phyloP scores from a whole-genome alignment of 75 land plant species.

The Adiantum capillusveneris region DNA sequence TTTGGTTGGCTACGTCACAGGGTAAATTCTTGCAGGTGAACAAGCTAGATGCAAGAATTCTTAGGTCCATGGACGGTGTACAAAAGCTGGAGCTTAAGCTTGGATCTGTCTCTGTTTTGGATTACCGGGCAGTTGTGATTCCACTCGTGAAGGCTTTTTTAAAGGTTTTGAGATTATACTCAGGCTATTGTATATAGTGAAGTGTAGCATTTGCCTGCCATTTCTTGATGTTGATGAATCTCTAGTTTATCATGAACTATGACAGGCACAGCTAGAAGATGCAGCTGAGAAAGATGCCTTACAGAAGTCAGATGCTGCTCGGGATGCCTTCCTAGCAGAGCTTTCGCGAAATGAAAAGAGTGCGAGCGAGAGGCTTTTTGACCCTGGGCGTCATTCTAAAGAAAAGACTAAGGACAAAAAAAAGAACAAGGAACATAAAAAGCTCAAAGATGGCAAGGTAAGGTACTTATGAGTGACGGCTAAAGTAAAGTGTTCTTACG shows the following conservation, averaged over 20 bases:
- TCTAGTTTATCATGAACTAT: slow-evolving; percentile 1
- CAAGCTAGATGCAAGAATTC: slow-evolving; percentile 65
- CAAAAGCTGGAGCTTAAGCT: slow-evolving; percentile 67
- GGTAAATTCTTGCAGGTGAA: slow-evolving; percentile 41
- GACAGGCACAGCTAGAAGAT: slow-evolving; percentile 61
- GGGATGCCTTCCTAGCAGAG: slow-evolving; percentile 83
- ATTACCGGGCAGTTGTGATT: slow-evolving; percentile 52
- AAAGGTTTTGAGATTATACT: slow-evolving; percentile 45
- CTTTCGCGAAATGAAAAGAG: slow-evolving; percentile 61
- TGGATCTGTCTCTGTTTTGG: slow-evolving; percentile 44
- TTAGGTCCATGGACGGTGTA: slow-evolving; percentile 43
- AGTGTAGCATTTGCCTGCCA: too few species aligned
- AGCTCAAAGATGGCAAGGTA: slow-evolving; percentile 64
- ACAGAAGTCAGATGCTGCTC: slow-evolving; percentile 81
- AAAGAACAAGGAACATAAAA: slow-evolving; percentile 53
- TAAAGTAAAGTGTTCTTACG: too few species aligned
- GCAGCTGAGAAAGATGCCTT: slow-evolving; percentile 77
- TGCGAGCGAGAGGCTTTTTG: slow-evolving; percentile 28
- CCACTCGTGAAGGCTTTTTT: slow-evolving; percentile 65
- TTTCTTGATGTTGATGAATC: too few species aligned
- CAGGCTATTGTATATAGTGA: too few species aligned
- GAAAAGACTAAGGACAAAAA: slow-evolving; percentile 76
- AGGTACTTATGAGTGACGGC: neutral
- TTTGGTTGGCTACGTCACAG: neutral
- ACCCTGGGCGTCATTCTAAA: slow-evolving; percentile 31